These are phyloP conservation scores for Penicillium corylophilum DNA, from an alignment of 2,329 filamentous ascomycete genomes.

Conservation along the genomic window DNA sequence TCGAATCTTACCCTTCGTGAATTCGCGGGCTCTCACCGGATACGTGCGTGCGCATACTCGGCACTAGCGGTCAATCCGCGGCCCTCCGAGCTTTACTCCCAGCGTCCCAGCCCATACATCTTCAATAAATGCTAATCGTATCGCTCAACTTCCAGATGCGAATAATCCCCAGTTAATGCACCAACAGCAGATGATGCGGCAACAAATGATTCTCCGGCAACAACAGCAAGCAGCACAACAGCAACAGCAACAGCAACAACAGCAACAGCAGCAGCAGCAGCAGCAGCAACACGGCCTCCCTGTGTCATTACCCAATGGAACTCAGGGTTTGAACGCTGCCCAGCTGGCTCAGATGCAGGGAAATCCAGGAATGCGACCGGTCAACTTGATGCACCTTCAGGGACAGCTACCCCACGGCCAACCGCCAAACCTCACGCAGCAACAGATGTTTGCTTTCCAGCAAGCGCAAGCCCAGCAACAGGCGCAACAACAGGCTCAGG, in stretches of 20 bases:
- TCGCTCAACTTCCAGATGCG: conserved; percentile 27
- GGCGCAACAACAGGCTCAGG: conserved; percentile 22
- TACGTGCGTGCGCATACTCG: neutral
- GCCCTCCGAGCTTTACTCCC: neutral
- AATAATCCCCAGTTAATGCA: conserved; percentile 49
- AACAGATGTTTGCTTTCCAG: conserved; percentile 29
- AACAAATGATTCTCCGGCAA: conserved; percentile 20
- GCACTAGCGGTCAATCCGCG: neutral
- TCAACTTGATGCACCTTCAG: conserved; percentile 42
- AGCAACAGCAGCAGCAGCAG: conserved; percentile 34
- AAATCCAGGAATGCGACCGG: conserved; percentile 41
- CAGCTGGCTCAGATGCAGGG: conserved; percentile 46
- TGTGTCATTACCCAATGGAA: conserved; percentile 43
- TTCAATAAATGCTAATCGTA: conserved; percentile 11
- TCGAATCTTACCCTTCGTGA: neutral
- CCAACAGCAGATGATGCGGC: conserved; percentile 24
- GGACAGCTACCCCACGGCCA: conserved; percentile 44
- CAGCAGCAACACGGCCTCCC: conserved; percentile 38
- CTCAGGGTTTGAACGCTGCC: conserved; percentile 40
- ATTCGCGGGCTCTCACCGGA: neutral
- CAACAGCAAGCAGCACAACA: conserved; percentile 35
- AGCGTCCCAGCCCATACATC: neutral
- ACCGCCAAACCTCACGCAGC: conserved; percentile 45
- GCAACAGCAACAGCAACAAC: conserved; percentile 34
- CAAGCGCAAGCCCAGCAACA: conserved; percentile 25